These are phyloP conservation scores for Ceratonia siliqua DNA, from an alignment of 306 rosid genomes.

Conservation along the genomic window DNA sequence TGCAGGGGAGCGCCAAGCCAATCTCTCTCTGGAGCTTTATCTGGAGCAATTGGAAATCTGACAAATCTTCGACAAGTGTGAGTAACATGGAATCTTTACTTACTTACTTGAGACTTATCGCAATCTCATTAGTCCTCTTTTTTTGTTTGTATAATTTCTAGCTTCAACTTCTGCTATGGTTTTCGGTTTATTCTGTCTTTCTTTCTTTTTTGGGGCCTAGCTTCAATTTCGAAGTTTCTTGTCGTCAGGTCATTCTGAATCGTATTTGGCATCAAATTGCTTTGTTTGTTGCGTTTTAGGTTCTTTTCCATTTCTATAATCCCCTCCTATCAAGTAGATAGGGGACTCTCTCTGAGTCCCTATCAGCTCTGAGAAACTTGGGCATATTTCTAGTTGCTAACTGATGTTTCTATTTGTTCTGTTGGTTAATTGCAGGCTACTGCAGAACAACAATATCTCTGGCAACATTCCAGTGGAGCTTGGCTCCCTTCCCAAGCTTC, in stretches of 20 bases:
- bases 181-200: not conserved
- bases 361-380: not conserved
- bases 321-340: not conserved
- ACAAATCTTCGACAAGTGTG: slow-evolving; percentile 79
- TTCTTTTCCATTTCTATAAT: not conserved
- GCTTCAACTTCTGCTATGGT: not conserved
- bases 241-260: not conserved
- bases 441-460: slow-evolving; percentile 69
- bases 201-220: not conserved
- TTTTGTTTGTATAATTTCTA: not conserved
- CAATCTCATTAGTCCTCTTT: not conserved
- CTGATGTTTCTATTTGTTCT: not conserved
- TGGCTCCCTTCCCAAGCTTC: slow-evolving; percentile 54
- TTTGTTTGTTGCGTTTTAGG: not conserved
- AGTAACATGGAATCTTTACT: slow-evolving; percentile 23
- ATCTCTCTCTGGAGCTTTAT: slow-evolving; percentile 63
- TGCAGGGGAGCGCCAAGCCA: slow-evolving; percentile 76
- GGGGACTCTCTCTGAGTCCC: not conserved
- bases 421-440: slow-evolving; percentile 39
- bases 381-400: not conserved
- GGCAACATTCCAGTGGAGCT: slow-evolving; percentile 65
- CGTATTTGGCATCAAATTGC: not conserved
- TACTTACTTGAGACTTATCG: not conserved
- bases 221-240: not conserved
- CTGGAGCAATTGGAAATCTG: slow-evolving; percentile 63